Conservation (phyloP, 139 green algal genomes). For the Chlorella sp. region DNA sequence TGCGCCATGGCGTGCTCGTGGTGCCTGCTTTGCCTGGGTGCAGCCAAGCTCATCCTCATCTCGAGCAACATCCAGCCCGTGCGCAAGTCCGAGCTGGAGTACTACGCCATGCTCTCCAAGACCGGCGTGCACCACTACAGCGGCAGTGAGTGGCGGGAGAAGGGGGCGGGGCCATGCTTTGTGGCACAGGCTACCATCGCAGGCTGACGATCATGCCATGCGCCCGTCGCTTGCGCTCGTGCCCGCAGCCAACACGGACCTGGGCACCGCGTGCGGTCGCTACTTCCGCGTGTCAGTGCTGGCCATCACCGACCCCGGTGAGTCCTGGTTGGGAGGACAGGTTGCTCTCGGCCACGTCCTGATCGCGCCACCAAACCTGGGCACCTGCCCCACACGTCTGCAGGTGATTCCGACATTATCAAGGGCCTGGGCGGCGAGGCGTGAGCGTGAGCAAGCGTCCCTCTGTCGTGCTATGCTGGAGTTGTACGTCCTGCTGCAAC, state of each 20-base stretch:
- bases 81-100: constrained; percentile 98
- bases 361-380: not conserved
- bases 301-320: constrained; percentile 95
- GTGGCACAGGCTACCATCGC: too few relatives aligned
- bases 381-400: not conserved
- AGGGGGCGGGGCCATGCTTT: too few relatives aligned
- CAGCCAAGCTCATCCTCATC: constrained; percentile 98
- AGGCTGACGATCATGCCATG: too few relatives aligned
- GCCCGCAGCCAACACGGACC: constrained; percentile 91
- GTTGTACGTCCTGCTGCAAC: too few relatives aligned
- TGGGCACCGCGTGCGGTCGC: constrained; percentile 97
- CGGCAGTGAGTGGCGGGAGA: constrained; percentile 87
- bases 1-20: not conserved
- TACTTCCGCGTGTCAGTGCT: constrained; percentile 89
- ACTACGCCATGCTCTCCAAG: constrained; percentile 99
- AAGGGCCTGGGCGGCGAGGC: constrained; percentile 53
- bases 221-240: too few relatives aligned
- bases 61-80: constrained; percentile 94
- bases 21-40: constrained; percentile 13
- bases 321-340: not conserved
- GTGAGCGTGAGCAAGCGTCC: too few relatives aligned
- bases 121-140: constrained; percentile 97
- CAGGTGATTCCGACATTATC: constrained; percentile 88
- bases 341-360: not conserved
- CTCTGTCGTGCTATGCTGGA: too few relatives aligned